A percentile compares a stretch with the other conserved stretches of the same genome.
These are phyloP conservation scores for Tillandsia fasciculata DNA, from an alignment of 176 grass and related monocot genomes.

Conservation along the genomic window DNA sequence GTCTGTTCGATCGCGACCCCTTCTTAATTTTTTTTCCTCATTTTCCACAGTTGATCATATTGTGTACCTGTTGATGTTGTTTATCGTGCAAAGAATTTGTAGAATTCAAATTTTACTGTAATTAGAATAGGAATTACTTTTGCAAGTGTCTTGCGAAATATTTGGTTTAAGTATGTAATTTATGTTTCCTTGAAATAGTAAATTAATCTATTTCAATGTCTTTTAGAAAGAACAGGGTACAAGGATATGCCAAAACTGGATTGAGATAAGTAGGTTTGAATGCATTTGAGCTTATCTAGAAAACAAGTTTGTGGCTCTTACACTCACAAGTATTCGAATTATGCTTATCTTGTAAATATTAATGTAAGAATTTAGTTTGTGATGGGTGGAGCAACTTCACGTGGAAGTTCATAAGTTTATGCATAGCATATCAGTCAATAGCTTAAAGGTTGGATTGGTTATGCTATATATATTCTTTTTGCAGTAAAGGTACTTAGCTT, in stretches of 20 bases:
- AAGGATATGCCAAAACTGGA: too few relatives aligned
- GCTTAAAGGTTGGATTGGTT: background rate
- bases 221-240: too few relatives aligned
- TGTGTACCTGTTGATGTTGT: background rate
- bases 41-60: background rate
- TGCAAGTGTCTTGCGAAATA: too few relatives aligned
- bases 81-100: too few relatives aligned
- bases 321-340: background rate
- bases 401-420: background rate
- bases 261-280: background rate
- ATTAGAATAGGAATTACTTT: too few relatives aligned
- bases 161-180: too few relatives aligned
- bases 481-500: background rate
- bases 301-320: background rate
- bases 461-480: background rate
- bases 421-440: background rate
- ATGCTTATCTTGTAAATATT: background rate
- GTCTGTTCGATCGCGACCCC: constrained; percentile 15
- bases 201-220: too few relatives aligned
- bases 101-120: too few relatives aligned
- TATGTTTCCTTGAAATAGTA: too few relatives aligned
- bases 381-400: too few relatives aligned
- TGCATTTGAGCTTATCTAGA: background rate
- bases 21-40: background rate
- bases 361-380: too few relatives aligned